phyloP scores from a whole-genome alignment of 2,329 filamentous ascomycete genomes.

The Pseudogymnoascus sp. region DNA sequence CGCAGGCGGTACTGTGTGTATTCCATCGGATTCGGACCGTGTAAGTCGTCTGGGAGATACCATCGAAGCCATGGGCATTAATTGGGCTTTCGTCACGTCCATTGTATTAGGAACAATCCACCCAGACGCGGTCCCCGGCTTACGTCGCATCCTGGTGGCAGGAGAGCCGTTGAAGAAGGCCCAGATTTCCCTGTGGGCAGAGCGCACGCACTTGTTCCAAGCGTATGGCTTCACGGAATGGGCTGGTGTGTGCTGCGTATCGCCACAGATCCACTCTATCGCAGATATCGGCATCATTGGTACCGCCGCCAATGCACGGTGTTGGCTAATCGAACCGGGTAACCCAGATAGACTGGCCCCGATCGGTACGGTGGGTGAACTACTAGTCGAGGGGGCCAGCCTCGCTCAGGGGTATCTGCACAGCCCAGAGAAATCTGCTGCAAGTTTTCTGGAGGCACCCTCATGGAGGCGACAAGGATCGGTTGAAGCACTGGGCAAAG shows the following conservation, averaged over 20 bases:
- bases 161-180: constrained; percentile 49
- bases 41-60: constrained; percentile 61
- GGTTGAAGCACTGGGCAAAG: constrained; percentile 11
- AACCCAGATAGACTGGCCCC: constrained; percentile 7
- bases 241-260: neutral
- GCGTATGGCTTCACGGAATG: constrained; percentile 47
- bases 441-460: constrained; percentile 31
- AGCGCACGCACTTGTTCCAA: constrained; percentile 32
- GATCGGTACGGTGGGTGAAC: constrained; percentile 1
- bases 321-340: constrained; percentile 13
- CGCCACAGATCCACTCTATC: neutral
- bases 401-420: constrained; percentile 9
- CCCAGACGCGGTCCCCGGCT: constrained; percentile 64
- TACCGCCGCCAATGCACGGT: neutral
- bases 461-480: neutral
- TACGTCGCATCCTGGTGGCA: constrained; percentile 8
- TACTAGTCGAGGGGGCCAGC: constrained; percentile 1
- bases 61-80: constrained; percentile 52
- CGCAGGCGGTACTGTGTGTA: constrained; percentile 40
- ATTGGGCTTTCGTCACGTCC: constrained; percentile 19
- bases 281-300: neutral
- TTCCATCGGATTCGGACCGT: constrained; percentile 57
- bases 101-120: constrained; percentile 72
- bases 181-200: constrained; percentile 25
- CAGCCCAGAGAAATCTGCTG: constrained; percentile 11